phyloP scores from a whole-genome alignment of 2,329 filamentous ascomycete species.

The Hypoxylon sp. region DNA sequence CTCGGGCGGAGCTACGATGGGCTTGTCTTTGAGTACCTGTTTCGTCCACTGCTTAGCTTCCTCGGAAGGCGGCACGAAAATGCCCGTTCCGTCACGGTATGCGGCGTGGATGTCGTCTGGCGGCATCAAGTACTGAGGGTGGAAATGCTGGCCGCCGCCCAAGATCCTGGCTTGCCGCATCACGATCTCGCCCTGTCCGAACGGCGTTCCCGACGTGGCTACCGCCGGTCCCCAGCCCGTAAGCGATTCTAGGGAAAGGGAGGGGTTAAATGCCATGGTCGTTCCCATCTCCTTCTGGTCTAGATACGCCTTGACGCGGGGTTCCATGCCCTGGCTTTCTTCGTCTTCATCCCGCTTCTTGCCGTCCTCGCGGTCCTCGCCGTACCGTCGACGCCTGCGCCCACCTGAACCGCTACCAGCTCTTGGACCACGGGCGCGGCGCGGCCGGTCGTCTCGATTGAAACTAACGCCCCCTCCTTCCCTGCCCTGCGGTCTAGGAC shows the following conservation, averaged over 20 bases:
- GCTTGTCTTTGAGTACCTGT: conserved; percentile 16
- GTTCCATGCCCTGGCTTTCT: conserved; percentile 23
- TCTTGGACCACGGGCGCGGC: conserved; percentile 10
- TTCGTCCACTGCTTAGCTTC: conserved; percentile 22
- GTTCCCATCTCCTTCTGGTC: conserved; percentile 53
- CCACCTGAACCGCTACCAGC: conserved; percentile 8
- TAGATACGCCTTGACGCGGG: conserved; percentile 49
- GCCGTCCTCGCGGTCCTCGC: conserved; percentile 14
- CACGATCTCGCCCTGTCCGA: conserved; percentile 55
- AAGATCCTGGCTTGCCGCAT: conserved; percentile 59
- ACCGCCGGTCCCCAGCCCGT: conserved; percentile 58
- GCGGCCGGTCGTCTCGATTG: conserved; percentile 37
- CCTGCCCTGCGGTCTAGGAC: background rate
- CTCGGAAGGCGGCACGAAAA: conserved; percentile 57
- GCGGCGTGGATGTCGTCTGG: conserved; percentile 48
- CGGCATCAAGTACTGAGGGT: conserved; percentile 43
- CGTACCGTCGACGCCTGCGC: conserved; percentile 9
- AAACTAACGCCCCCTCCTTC: conserved; percentile 14
- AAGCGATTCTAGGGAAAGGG: conserved; percentile 54
- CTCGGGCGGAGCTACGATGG: conserved; percentile 43
- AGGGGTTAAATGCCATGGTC: conserved; percentile 54
- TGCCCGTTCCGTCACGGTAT: conserved; percentile 51
- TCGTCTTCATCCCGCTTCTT: conserved; percentile 18
- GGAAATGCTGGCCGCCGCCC: conserved; percentile 56
- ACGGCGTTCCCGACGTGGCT: conserved; percentile 51